Base-by-base conservation (phyloP, 208 protist genomes). In the Novymonas esmeraldas region DNA sequence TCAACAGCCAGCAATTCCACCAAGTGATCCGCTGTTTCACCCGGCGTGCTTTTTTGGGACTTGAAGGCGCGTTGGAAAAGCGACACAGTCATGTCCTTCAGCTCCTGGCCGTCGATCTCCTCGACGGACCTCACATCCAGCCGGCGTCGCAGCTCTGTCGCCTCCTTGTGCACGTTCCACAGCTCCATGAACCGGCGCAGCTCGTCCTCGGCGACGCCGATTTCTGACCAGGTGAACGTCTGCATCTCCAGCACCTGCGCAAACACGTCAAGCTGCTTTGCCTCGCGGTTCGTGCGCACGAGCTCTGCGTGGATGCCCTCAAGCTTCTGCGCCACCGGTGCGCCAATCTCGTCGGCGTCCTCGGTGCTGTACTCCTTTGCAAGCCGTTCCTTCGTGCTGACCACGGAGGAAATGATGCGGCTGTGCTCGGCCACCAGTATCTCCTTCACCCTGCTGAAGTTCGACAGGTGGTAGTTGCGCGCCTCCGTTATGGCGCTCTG, bases 131-230 rank as follows among this genome's bases (percentile, higher is more conserved):
- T 66, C 13, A 64, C 54, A 33, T 54, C 59, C 20, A 90, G 84
- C 29, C 66, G 80, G 33, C 80, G 76, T 56, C 80, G 85, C 31
- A 97, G 75, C 46, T 83, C 10, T 14, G 81, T 70, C 20, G 77
- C 78, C 55, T 95, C 89, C 29, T 90, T 76, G 60, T 76, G 45
- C 10, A 81, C 66, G 13, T 67, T 76, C 88, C 88, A 94, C 24
- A 94, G 67, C 48, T 94, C 81, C 39, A 93, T 74, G 56, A 89
- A 92, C n/a, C 82, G 85, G 38, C 83, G 73, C 16, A 94, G 56
- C 33, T 85, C 76, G 9, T 82, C 70, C 61, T 93, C 84, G 14
- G 71, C 62, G 33, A 86, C 72, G 48, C 73, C 82, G 64, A 92
- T 85, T 48, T 87, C 85, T 10, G 83, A 85, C 78, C 90, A 89